These are phyloP conservation scores for Paramecium bursaria DNA, from an alignment of 73 alveolate genomes.

Conservation along the genomic window DNA sequence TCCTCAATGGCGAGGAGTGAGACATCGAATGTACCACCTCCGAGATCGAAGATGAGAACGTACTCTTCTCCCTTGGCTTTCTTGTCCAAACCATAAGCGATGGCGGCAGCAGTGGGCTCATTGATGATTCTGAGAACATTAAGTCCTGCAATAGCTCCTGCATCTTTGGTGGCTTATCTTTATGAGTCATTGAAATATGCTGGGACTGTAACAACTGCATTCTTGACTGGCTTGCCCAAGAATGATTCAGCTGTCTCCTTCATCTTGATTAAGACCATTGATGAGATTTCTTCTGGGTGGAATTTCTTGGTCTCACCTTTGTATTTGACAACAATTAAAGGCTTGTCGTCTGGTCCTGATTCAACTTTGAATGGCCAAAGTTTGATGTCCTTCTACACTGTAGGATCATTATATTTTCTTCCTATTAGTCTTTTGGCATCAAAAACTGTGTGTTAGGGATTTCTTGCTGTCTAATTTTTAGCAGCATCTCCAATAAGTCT, in stretches of 20 bases:
- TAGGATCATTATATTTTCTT: conserved; percentile 77
- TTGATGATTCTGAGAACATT: conserved; percentile 81
- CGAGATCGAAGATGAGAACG: conserved; percentile 84
- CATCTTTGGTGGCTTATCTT: conserved; percentile 92
- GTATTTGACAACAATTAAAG: conserved; percentile 79
- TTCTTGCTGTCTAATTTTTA: conserved; percentile 74
- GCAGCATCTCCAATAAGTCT: conserved; percentile 89
- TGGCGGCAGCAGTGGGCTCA: conserved; percentile 96
- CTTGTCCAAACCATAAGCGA: conserved; percentile 94
- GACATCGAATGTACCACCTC: conserved; percentile 92
- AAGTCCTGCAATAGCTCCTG: conserved; percentile 85
- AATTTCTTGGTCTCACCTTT: conserved; percentile 78
- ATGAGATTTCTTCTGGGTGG: conserved; percentile 91
- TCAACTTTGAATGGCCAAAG: conserved; percentile 85
- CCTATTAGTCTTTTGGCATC: conserved; percentile 87
- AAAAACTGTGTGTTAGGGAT: conserved; percentile 82
- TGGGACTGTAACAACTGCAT: conserved; percentile 91
- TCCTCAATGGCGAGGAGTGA: conserved; percentile 86
- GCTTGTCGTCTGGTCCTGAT: conserved; percentile 87
- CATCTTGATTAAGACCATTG: conserved; percentile 87
- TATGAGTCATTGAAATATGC: conserved; percentile 84
- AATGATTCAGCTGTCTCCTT: conserved; percentile 90
- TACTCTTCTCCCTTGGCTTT: conserved; percentile 76
- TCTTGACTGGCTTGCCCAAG: conserved; percentile 80
- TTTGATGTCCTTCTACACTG: conserved; percentile 85